Base-by-base conservation (phyloP, 2,329 filamentous ascomycete genomes). In the Diatrype stigma region DNA sequence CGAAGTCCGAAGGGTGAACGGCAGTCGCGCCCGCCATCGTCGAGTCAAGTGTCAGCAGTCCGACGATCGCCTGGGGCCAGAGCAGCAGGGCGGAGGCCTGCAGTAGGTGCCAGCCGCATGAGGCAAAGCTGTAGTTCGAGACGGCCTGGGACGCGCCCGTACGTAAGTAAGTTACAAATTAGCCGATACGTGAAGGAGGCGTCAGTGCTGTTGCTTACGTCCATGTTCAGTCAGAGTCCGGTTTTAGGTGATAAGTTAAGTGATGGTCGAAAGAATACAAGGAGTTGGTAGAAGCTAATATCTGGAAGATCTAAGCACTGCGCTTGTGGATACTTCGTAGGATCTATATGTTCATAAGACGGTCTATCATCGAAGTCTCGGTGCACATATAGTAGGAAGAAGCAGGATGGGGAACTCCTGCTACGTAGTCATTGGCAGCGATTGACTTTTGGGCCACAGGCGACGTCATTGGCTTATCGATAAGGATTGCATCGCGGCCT, bases 81-180 rank as follows among this genome's bases (percentile, higher is more conserved):
- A 76, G 38, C 19, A 78, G 67, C 10, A 79, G 68, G 2, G 77
- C 72, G 2, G 75, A 21, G 10, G 72, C 74, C 61, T 82, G 78
- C 8, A 71, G 59, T 35, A 67, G 56, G 49, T 81, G 70, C 79
- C 78, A 82, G 59, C 69, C 74, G 44, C 78, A 69, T 50, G 77
- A 79, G 45, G 73, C 72, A 64, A 77, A 73, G 59, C 71, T 76
- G 63, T 78, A 82, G 14, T 71, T 62, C 49, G 76, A 73, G 56
- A 79, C 68, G 51, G 76, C 70, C 78, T 81, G 49, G n/a, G 21
- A 8, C 8, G 30, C 7, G n/a, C n/a, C 16, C 10, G 14, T 48
- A 14, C 45, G 28, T 17, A 28, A 42, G 12, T 37, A 37, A 28
- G 42, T 34, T 19, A 42, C 21, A 7, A 22, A 23, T 45, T 47